These are phyloP conservation scores for Geosmithia flava DNA, from an alignment of 2,329 filamentous ascomycete species.

Conservation along the genomic window DNA sequence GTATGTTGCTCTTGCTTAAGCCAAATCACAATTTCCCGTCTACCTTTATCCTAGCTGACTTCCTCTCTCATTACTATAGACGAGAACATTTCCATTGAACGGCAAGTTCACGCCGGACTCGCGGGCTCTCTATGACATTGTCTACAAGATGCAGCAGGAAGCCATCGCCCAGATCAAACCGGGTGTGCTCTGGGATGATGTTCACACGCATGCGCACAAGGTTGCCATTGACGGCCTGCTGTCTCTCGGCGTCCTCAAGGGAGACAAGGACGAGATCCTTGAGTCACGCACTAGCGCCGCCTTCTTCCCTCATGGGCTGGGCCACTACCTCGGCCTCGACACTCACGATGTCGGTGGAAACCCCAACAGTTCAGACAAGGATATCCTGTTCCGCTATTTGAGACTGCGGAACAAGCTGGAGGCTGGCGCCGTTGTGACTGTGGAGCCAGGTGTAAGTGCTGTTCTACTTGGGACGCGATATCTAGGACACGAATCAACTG, in stretches of 20 bases:
- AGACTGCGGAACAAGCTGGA: slow-evolving; percentile 66
- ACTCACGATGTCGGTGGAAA: slow-evolving; percentile 80
- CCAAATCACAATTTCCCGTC: not conserved
- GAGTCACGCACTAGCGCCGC: slow-evolving; percentile 69
- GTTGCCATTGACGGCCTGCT: slow-evolving; percentile 73
- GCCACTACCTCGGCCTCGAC: slow-evolving; percentile 86
- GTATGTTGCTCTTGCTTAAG: slow-evolving; percentile 20
- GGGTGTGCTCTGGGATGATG: slow-evolving; percentile 67
- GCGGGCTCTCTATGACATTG: slow-evolving; percentile 67
- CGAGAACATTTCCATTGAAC: slow-evolving; percentile 73
- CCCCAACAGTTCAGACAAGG: slow-evolving; percentile 64
- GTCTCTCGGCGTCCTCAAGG: slow-evolving; percentile 60
- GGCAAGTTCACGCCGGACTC: slow-evolving; percentile 60
- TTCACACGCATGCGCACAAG: slow-evolving; percentile 69
- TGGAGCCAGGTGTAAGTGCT: slow-evolving; percentile 71
- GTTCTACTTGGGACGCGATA: not conserved
- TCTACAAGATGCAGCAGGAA: slow-evolving; percentile 75
- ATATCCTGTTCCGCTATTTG: slow-evolving; percentile 79
- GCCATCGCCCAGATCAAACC: slow-evolving; percentile 62
- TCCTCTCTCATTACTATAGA: slow-evolving; percentile 29
- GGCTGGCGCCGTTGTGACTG: slow-evolving; percentile 75
- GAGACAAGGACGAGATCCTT: slow-evolving; percentile 60
- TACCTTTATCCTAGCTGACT: not conserved
- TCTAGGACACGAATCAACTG: not conserved
- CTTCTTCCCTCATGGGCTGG: slow-evolving; percentile 85